Evolutionary conservation across 2,329 filamentous ascomycete species (phyloP).

Genomic region (Talaromyces verruculosus): DNA sequence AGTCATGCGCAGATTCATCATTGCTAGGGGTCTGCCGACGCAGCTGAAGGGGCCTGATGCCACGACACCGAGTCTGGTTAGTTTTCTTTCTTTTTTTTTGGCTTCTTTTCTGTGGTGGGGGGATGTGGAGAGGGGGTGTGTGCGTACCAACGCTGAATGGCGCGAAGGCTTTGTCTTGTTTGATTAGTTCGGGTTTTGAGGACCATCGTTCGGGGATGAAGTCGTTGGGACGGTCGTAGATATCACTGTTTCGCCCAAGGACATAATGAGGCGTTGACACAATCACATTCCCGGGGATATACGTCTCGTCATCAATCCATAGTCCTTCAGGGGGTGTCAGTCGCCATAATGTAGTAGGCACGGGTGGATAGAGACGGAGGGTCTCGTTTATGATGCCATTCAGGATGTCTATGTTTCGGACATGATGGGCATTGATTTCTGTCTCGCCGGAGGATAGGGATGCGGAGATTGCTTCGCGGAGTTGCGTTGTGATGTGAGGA

Average conservation of each 20-base stretch:
- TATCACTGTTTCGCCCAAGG: constrained; percentile 26
- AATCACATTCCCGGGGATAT: constrained; percentile 30
- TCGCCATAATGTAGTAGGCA: constrained; percentile 41
- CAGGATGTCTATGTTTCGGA: constrained; percentile 29
- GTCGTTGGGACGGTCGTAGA: constrained; percentile 28
- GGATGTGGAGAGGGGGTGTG: no score
- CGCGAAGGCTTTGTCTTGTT: constrained; percentile 34
- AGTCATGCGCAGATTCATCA: constrained; percentile 38
- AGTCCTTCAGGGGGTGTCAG: constrained; percentile 39
- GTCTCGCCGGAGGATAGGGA: constrained; percentile 2
- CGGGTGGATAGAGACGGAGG: constrained; percentile 44
- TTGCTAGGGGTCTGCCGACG: constrained; percentile 39
- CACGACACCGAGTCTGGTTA: background rate
- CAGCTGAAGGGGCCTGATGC: constrained; percentile 33
- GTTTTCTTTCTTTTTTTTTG: background rate
- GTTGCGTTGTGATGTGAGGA: constrained; percentile 29
- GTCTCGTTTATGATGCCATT: constrained; percentile 48
- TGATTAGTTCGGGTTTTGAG: constrained; percentile 34
- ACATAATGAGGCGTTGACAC: constrained; percentile 28
- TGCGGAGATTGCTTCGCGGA: constrained; percentile 37
- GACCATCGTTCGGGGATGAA: constrained; percentile 42
- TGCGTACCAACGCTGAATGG: constrained; percentile 35
- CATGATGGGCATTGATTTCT: constrained; percentile 6
- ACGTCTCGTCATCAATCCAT: constrained; percentile 34
- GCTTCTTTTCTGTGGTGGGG: background rate